A percentile compares a stretch with the other conserved stretches of the same genome.
phyloP scores from a whole-genome alignment of 148 eudicot species.

The Chenopodium album region DNA sequence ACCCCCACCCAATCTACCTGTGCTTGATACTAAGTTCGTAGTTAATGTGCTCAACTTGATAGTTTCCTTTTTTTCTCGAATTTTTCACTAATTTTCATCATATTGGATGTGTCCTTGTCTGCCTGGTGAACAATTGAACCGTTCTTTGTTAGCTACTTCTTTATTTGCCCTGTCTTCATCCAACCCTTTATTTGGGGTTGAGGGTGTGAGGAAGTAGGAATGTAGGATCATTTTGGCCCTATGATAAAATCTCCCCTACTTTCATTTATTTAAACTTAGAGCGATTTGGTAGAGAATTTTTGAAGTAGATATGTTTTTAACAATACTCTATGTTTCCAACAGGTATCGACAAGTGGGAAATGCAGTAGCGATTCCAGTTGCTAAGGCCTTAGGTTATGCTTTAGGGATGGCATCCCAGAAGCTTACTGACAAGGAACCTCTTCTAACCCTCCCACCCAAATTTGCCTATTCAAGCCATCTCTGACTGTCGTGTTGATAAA shows the following conservation, averaged over 20 bases:
- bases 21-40: neutral
- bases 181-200: neutral
- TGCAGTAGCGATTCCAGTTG: conserved; percentile 88
- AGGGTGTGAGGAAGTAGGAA: neutral
- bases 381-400: conserved; percentile 78
- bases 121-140: neutral
- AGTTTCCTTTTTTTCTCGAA: no score
- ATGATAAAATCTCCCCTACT: neutral
- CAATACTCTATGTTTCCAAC: conserved; percentile 4
- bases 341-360: conserved; percentile 96
- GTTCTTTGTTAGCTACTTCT: neutral
- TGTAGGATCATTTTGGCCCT: neutral
- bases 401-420: conserved; percentile 77
- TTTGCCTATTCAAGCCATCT: conserved; percentile 48
- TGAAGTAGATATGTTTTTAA: neutral
- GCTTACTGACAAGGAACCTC: conserved; percentile 49
- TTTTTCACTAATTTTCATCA: neutral
- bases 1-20: no score
- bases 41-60: neutral
- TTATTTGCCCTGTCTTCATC: neutral
- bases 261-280: neutral
- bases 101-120: neutral
- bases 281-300: neutral
- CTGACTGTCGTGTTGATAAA: neutral
- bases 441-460: conserved; percentile 71